Evolutionary conservation across 129 eudicot species (phyloP), one percentile per base, ranked within the genome.

Genomic region (Gnaphalium uliginosum): DNA sequence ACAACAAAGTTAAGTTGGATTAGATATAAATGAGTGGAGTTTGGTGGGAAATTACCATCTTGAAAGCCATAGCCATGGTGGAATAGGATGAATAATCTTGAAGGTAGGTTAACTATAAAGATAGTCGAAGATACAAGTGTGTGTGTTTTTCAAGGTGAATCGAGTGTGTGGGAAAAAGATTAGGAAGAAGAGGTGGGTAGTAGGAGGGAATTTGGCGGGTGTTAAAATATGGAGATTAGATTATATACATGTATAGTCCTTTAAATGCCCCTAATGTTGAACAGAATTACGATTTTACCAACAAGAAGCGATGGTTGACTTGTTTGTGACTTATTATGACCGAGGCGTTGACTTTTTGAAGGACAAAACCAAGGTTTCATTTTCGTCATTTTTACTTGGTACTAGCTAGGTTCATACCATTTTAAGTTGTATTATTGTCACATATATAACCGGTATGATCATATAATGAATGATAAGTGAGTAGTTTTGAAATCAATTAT

Each of bases 41-140:
- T 23, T 26, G 67, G 67, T 22, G 67, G 67, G 37, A 61, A 26
- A 61, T 29, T 59, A 75, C 82, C 83, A 84, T 78, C 72, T 79
- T 83, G 75, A 83, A 83, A 54, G 86, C 86, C 86, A 83, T 83
- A 75, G 86, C 86, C 81, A 83, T 83, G 83, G 73, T 78, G 76
- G n/a, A n/a, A n/a, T n/a, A n/a, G n/a, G 72, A 71, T 60, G 76
- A 60, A 51, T 51, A 32, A 72, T 77, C 64, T 64, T 24, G 30
- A 22, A 2, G 72, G 5, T 48, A 27, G n/a, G 29, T 24, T 53
- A 25, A 7, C 8, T 35, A 35, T 35, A 1, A 67, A 30, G 13
- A 60, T 1, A 63, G 76, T 26, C 11, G 37, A 24, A 27, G 77
- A 43, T 15, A 73, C 39, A 41, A 56, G 64, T 65, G 66, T 67